Evolutionary conservation across 2,329 filamentous ascomycete genomes (phyloP).

Genomic region (Coleophoma crateriformis): DNA sequence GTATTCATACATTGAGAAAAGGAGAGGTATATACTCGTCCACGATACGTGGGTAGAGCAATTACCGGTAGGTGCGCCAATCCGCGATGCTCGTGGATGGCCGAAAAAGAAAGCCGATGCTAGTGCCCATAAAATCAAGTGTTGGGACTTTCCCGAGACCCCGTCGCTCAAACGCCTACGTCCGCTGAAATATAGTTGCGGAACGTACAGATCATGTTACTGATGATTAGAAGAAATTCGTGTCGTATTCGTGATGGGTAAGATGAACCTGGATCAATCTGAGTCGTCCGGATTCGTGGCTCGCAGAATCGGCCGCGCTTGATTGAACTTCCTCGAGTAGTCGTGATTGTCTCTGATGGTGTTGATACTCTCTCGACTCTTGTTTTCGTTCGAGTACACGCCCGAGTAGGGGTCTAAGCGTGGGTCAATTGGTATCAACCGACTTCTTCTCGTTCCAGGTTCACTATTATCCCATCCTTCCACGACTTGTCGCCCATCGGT

Average conservation of each 20-base stretch:
- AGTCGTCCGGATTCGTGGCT: conserved; percentile 56
- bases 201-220: conserved; percentile 17
- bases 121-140: too few relatives aligned
- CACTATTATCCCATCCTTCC: conserved; percentile 23
- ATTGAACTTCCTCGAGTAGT: conserved; percentile 51
- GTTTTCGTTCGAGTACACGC: conserved; percentile 46
- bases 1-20: background rate
- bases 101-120: too few relatives aligned
- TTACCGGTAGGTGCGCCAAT: too few relatives aligned
- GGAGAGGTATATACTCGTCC: too few relatives aligned
- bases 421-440: conserved; percentile 57
- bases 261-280: conserved; percentile 11
- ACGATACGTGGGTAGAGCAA: too few relatives aligned
- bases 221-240: conserved; percentile 16
- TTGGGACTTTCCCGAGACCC: background rate
- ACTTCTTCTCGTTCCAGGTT: conserved; percentile 35
- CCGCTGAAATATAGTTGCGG: conserved; percentile 8
- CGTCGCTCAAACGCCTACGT: conserved; percentile 14
- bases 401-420: conserved; percentile 55
- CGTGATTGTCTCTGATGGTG: conserved; percentile 58
- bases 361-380: conserved; percentile 59
- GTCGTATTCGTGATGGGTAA: conserved; percentile 1
- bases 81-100: too few relatives aligned
- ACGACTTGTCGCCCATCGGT: conserved; percentile 26
- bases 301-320: conserved; percentile 47